phyloP scores from a whole-genome alignment of 805 yeast species.

The Pichia ethanolica region DNA sequence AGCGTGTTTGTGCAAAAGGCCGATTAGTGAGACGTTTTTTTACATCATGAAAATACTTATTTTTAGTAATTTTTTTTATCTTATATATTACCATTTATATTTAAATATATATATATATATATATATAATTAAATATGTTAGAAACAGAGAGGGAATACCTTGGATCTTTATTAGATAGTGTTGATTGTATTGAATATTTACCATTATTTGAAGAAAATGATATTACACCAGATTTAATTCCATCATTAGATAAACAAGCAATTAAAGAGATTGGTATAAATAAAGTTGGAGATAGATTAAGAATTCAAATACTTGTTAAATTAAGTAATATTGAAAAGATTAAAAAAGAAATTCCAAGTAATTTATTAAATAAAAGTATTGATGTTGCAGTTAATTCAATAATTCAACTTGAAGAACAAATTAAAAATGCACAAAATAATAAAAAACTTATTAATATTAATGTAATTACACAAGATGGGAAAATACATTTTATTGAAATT shows the following conservation, averaged over 20 bases:
- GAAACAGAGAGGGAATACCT: slow-evolving; percentile 6
- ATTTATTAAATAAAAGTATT: slow-evolving; percentile 16
- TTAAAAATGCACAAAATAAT: not conserved
- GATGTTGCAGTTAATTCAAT: slow-evolving; percentile 5
- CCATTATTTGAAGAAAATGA: slow-evolving; percentile 36
- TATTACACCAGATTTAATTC: slow-evolving; percentile 47
- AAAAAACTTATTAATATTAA: slow-evolving; percentile 30
- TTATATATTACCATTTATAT: not conserved
- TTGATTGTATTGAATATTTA: slow-evolving; percentile 23
- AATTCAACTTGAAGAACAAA: not conserved
- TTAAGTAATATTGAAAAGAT: slow-evolving; percentile 33
- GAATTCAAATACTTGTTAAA: slow-evolving; percentile 53
- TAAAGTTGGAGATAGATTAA: slow-evolving; percentile 79
- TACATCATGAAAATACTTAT: not conserved
- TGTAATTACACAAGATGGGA: slow-evolving; percentile 70
- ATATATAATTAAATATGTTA: not conserved
- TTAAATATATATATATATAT: too few relatives aligned
- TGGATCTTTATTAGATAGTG: slow-evolving; percentile 9
- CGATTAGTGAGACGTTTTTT: slow-evolving; percentile 4
- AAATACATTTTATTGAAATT: slow-evolving; percentile 58
- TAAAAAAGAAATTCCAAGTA: slow-evolving; percentile 14
- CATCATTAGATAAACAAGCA: slow-evolving; percentile 55
- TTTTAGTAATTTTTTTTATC: not conserved
- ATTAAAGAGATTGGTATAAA: slow-evolving; percentile 64
- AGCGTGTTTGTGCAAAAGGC: not conserved